Percentiles rank a stretch among this genome's conserved stretches.
Conservation (phyloP, 2,329 filamentous ascomycete species). For the Pseudogymnoascus sp. region DNA sequence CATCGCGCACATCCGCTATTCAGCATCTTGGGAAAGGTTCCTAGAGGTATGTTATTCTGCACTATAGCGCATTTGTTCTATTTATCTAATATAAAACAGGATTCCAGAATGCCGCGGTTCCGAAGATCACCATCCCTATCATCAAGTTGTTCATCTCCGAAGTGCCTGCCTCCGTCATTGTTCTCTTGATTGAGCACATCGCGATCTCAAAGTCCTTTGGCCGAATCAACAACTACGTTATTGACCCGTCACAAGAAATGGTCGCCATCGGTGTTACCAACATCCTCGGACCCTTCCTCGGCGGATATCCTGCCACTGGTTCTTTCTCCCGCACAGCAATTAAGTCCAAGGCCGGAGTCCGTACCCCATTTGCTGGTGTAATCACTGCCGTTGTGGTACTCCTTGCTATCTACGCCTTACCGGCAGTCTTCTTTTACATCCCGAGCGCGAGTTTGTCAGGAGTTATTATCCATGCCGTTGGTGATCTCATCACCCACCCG, state of each 20-base stretch:
- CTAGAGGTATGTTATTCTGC: conserved; percentile 50
- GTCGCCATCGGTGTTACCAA: conserved; percentile 91
- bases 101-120: conserved; percentile 73
- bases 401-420: conserved; percentile 81
- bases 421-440: conserved; percentile 90
- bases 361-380: conserved; percentile 83
- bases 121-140: conserved; percentile 59
- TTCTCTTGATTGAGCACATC: conserved; percentile 95
- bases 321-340: conserved; percentile 96
- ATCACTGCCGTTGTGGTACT: conserved; percentile 83
- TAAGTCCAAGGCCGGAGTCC: conserved; percentile 92
- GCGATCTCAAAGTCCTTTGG: conserved; percentile 97
- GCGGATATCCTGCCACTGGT: conserved; percentile 85
- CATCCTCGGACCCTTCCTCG: conserved; percentile 83
- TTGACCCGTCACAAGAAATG: conserved; percentile 92
- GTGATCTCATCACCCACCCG: conserved; percentile 84
- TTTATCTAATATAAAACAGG: conserved; percentile 40
- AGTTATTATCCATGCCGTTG: conserved; percentile 93
- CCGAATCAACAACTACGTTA: conserved; percentile 90
- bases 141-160: conserved; percentile 64
- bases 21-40: conserved; percentile 68
- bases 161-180: conserved; percentile 80
- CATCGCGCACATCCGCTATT: conserved; percentile 60
- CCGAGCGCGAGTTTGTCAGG: conserved; percentile 73
- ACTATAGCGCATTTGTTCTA: not conserved